A percentile compares a stretch with the other conserved stretches of the same genome.
phyloP scores from a whole-genome alignment of 2,329 filamentous ascomycete species.

The Magnaporthiopsis rhizophila region DNA sequence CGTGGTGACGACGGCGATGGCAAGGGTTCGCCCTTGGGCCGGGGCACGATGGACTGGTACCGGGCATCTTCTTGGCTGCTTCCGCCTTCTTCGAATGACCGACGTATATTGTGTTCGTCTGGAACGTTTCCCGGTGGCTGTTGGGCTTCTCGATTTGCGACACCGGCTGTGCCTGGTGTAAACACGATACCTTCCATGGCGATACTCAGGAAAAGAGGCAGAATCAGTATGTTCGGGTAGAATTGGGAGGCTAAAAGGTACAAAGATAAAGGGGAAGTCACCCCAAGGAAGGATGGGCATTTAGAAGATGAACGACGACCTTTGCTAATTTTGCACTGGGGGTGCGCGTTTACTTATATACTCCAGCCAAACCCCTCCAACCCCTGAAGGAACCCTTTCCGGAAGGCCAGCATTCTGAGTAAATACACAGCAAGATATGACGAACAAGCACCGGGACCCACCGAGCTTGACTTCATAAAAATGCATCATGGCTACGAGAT shows the following conservation, averaged over 20 bases:
- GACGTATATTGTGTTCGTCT: background rate
- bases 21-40: background rate
- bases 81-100: background rate
- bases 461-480: background rate
- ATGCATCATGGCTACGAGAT: background rate
- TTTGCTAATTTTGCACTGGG: too few species aligned
- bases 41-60: slow-evolving; percentile 2
- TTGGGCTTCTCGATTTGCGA: background rate
- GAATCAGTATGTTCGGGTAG: too few species aligned
- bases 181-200: background rate
- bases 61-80: background rate
- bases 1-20: background rate
- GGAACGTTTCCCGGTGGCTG: background rate
- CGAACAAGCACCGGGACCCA: background rate
- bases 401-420: too few species aligned
- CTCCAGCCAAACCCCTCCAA: background rate
- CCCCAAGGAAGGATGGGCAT: background rate
- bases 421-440: background rate
- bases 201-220: background rate
- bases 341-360: background rate
- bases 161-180: background rate
- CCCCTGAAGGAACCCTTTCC: too few species aligned
- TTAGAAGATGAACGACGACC: background rate
- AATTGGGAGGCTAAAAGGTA: background rate
- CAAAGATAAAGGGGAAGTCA: background rate